Evolutionary conservation across 1,284 basidiomycete genomes (phyloP).

Genomic region (Ceratobasidium sp.): DNA sequence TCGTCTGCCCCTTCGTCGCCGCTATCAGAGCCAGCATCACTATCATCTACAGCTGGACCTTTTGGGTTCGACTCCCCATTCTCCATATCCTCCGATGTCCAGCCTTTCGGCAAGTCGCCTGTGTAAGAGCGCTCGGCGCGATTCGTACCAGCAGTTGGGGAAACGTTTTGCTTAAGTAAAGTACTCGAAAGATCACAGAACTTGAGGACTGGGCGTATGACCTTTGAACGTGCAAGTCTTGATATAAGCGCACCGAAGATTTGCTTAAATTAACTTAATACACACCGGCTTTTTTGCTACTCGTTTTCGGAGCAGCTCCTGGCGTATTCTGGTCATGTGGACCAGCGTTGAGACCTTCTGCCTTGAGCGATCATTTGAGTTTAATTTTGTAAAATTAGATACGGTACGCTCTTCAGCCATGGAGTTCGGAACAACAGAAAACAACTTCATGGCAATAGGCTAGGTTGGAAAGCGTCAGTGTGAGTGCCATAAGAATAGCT

Average conservation of each 20-base stretch:
- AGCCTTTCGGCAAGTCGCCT: too few relatives aligned
- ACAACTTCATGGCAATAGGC: conserved; percentile 51
- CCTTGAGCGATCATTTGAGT: conserved; percentile 49
- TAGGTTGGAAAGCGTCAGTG: too few relatives aligned
- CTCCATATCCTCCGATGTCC: too few relatives aligned
- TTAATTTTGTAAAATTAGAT: conserved; percentile 56
- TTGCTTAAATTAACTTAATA: neutral
- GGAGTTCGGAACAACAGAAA: conserved; percentile 54
- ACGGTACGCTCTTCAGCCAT: conserved; percentile 45
- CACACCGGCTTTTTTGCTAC: neutral
- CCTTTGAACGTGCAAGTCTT: neutral
- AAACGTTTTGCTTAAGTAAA: neutral
- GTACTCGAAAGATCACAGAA: neutral
- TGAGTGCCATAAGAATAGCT: too few relatives aligned
- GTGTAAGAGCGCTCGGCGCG: too few relatives aligned
- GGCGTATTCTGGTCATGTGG: conserved; percentile 48
- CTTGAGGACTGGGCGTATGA: neutral
- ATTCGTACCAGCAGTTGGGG: too few relatives aligned
- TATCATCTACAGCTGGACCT: too few relatives aligned
- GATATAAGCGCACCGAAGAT: too few relatives aligned
- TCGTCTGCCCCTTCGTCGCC: too few relatives aligned
- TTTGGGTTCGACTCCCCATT: too few relatives aligned
- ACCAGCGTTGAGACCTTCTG: conserved; percentile 51
- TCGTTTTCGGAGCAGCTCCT: neutral
- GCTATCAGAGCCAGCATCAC: too few relatives aligned